A percentile compares a stretch with the other conserved stretches of the same genome.
These are phyloP conservation scores for Eucalyptus rudis DNA, from an alignment of 345 rosid species.

Conservation along the genomic window DNA sequence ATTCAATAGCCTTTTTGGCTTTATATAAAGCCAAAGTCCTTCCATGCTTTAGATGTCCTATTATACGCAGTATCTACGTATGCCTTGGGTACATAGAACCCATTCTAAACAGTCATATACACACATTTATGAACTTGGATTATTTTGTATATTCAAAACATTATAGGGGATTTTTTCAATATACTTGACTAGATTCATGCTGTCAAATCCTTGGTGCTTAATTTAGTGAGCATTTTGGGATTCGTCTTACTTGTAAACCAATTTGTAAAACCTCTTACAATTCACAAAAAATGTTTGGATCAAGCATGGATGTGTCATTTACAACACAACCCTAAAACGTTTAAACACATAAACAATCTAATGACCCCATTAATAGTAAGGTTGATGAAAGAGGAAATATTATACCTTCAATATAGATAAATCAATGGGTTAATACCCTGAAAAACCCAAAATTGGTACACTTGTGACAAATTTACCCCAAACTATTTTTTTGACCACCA, in stretches of 20 bases:
- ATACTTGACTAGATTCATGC: too few relatives aligned
- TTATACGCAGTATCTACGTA: rapidly evolving
- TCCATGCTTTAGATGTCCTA: too few relatives aligned
- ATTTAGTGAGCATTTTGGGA: neutral
- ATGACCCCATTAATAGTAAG: neutral
- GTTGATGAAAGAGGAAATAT: neutral
- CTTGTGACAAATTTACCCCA: too few relatives aligned
- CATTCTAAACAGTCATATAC: too few relatives aligned
- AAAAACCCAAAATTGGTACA: too few relatives aligned
- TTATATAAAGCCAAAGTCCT: rapidly evolving
- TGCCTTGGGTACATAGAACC: rapidly evolving
- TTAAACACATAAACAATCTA: neutral
- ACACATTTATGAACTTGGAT: too few relatives aligned
- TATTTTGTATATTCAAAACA: too few relatives aligned
- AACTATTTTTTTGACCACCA: too few relatives aligned
- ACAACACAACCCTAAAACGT: neutral
- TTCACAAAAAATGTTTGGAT: neutral
- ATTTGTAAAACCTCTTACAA: neutral
- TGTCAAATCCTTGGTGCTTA: too few relatives aligned
- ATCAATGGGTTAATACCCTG: too few relatives aligned
- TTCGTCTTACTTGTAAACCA: neutral
- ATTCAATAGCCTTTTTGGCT: too few relatives aligned
- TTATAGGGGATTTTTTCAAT: too few relatives aligned
- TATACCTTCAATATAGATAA: neutral
- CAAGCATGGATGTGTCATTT: neutral